Evolutionary conservation across 495 filamentous ascomycete genomes (phyloP).

Genomic region (Trichoderma reesei): DNA sequence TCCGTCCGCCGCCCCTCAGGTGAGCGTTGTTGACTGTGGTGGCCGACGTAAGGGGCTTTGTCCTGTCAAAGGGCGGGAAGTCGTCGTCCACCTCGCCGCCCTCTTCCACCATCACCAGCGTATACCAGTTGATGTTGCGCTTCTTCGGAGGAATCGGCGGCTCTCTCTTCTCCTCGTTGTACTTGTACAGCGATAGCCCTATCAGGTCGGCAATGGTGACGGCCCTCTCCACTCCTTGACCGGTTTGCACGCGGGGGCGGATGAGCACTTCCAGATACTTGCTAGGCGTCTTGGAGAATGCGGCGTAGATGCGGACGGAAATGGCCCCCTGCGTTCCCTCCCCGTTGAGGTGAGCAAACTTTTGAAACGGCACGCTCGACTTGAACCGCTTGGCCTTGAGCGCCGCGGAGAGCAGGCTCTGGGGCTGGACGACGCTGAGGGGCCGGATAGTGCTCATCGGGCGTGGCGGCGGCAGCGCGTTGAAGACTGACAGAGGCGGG

Average conservation of each 20-base stretch:
- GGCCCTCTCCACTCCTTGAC: conserved; percentile 47
- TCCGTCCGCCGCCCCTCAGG: conserved; percentile 54
- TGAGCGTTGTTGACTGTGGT: conserved; percentile 62
- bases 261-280: conserved; percentile 71
- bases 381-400: conserved; percentile 73
- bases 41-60: conserved; percentile 70
- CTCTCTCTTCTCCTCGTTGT: conserved; percentile 68
- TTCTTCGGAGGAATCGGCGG: conserved; percentile 60
- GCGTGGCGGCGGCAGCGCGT: conserved; percentile 77
- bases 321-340: conserved; percentile 76
- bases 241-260: conserved; percentile 62
- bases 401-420: conserved; percentile 55
- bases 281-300: conserved; percentile 63
- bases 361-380: conserved; percentile 72
- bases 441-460: conserved; percentile 79
- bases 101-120: conserved; percentile 82
- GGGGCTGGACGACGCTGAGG: conserved; percentile 71
- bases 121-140: conserved; percentile 85
- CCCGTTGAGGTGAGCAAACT: conserved; percentile 76
- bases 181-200: conserved; percentile 78
- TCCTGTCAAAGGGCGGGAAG: conserved; percentile 77
- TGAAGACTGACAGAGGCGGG: conserved; percentile 49
- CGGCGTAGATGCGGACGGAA: conserved; percentile 75
- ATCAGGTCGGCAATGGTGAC: conserved; percentile 87
- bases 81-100: conserved; percentile 88